Evolutionary conservation across 106 monocot species (phyloP).

Genomic region (Apostasia shenzhenica): DNA sequence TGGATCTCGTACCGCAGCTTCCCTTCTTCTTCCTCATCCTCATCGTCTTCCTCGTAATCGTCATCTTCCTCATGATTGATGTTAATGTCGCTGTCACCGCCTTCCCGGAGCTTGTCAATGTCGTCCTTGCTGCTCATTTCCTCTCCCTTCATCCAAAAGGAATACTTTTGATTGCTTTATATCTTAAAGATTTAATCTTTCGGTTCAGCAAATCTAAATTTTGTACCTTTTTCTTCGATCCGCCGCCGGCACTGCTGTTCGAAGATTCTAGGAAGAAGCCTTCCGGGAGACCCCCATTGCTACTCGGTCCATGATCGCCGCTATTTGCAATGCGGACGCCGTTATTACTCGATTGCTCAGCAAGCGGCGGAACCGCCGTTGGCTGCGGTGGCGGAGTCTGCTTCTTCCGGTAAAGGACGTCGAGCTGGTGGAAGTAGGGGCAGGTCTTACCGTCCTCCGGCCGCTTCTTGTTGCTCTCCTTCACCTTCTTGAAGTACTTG

Average conservation of each 20-base stretch:
- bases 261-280: constrained; percentile 25
- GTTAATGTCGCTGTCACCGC: constrained; percentile 4
- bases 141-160: constrained; percentile 55
- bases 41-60: constrained; percentile 41
- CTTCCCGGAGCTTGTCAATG: not conserved
- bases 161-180: not conserved
- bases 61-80: constrained; percentile 19
- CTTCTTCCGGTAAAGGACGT: constrained; percentile 67
- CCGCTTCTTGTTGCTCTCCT: constrained; percentile 81
- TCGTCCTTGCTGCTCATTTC: constrained; percentile 28
- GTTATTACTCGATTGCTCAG: not conserved
- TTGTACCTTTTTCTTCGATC: not conserved
- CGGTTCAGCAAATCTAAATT: no score
- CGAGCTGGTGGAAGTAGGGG: constrained; percentile 83
- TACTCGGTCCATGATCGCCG: constrained; percentile 9
- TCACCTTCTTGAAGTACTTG: constrained; percentile 91
- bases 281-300: constrained; percentile 32
- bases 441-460: constrained; percentile 79
- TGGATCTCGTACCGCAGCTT: constrained; percentile 62
- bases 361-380: not conserved
- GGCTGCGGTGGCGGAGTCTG: not conserved
- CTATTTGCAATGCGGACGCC: not conserved
- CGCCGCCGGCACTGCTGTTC: not conserved
- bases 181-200: not conserved
- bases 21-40: constrained; percentile 36